Evolutionary conservation across 495 filamentous ascomycete species (phyloP), one percentile per base, ranked within the genome.

Genomic region (Endocarpon pusillum): DNA sequence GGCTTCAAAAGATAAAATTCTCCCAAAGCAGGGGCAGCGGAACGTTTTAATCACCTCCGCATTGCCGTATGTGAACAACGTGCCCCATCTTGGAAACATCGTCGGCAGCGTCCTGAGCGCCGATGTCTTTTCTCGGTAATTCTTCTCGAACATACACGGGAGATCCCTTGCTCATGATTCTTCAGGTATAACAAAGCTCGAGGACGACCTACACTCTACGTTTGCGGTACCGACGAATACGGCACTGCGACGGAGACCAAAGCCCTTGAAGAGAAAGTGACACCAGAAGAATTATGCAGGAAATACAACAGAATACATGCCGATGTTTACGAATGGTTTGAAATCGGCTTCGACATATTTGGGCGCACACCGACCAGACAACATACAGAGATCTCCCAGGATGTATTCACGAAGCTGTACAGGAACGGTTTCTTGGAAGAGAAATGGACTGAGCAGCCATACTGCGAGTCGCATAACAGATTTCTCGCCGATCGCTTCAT

Each of bases 401-500:
- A 75, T 34, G 81, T 93, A 23, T 94, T 94, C 59, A 58, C 61
- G 25, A 70, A 77, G 42, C 67, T 96, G 14, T 59, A 80, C 39
- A 59, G 73, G 15, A 84, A 91, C 44, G 81, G 76, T n/a, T 89
- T 70, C 48, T 59, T 96, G 27, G 73, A 78, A 42, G 78, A 94
- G 64, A 66, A 74, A 32, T 75, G 74, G 10, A 68, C 73, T 16
- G 65, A 62, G 28, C 87, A 94, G 50, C 80, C 84, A 15, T 94
- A 81, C 59, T 94, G 87, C 51, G 74, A 83, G 40, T 65, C 72
- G 19, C 85, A 96, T 52, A 59, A 73, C 12, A 74, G 73, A 16
- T 96, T 93, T 63, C 52, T 96, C 33, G 85, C 87, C 15, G 87
- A 96, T 54, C 81, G 87, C 25, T 96, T 80, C 48, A 83, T 94